Percentiles rank a stretch among this genome's conserved stretches.
These are phyloP conservation scores for Allium sativum DNA, from an alignment of 106 monocot species.

Conservation along the genomic window DNA sequence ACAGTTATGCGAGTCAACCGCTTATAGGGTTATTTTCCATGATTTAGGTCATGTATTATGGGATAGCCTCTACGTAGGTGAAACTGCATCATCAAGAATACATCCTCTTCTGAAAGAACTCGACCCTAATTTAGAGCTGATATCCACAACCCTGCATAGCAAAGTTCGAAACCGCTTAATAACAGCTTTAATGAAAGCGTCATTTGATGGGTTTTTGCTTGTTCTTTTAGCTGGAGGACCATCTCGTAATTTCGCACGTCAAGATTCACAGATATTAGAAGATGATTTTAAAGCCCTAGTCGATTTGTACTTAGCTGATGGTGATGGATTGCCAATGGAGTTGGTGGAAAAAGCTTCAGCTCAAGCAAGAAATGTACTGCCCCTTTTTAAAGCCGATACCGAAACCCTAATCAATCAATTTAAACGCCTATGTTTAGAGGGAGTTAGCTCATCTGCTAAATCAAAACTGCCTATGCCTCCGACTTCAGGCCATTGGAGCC, in stretches of 20 bases:
- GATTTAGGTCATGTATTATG: constrained; percentile 75
- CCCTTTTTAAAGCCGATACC: constrained; percentile 40
- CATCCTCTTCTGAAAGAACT: constrained; percentile 61
- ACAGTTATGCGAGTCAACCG: constrained; percentile 66
- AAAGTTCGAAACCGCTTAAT: constrained; percentile 49
- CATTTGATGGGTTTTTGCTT: constrained; percentile 60
- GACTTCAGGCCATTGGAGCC: constrained; percentile 81
- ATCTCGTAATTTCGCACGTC: constrained; percentile 35
- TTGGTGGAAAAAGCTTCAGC: constrained; percentile 57
- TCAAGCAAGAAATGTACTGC: constrained; percentile 44
- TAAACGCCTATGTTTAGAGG: constrained; percentile 31
- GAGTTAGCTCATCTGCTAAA: constrained; percentile 23
- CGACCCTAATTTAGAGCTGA: constrained; percentile 59
- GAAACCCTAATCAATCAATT: constrained; percentile 45
- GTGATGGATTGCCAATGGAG: constrained; percentile 64
- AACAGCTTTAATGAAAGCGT: constrained; percentile 72
- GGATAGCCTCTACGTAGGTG: constrained; percentile 68
- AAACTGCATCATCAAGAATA: constrained; percentile 45
- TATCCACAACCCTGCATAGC: constrained; percentile 58
- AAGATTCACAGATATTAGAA: constrained; percentile 49
- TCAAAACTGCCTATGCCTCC: constrained; percentile 50
- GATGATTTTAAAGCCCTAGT: constrained; percentile 58
- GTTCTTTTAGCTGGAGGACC: constrained; percentile 72
- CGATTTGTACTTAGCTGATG: constrained; percentile 55
- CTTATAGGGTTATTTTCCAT: constrained; percentile 71